These are phyloP conservation scores for Crassisporium funariophilum DNA, from an alignment of 768 basidiomycete genomes.

Conservation along the genomic window DNA sequence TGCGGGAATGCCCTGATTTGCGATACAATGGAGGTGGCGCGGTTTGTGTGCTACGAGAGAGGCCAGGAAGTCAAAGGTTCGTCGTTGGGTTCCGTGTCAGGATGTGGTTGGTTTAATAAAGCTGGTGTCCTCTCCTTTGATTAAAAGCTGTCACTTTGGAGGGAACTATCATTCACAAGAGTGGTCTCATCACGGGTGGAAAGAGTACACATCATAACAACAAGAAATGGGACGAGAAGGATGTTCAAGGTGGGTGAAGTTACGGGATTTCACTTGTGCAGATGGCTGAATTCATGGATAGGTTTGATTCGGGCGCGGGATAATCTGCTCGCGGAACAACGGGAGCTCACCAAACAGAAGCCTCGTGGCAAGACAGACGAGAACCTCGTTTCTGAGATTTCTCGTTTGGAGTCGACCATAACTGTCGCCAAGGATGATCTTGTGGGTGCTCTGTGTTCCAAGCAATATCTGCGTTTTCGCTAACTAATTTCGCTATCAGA, in stretches of 20 bases:
- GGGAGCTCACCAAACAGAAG: slow-evolving; percentile 82
- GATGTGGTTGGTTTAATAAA: slow-evolving; percentile 47
- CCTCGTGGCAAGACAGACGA: slow-evolving; percentile 87
- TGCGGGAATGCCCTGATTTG: slow-evolving; percentile 96
- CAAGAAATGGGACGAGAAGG: slow-evolving; percentile 95
- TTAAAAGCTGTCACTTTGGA: slow-evolving; percentile 88
- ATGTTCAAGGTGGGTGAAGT: slow-evolving; percentile 71
- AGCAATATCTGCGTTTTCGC: background rate
- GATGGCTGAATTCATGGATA: slow-evolving; percentile 13
- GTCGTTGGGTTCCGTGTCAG: slow-evolving; percentile 15
- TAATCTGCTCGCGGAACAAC: slow-evolving; percentile 68
- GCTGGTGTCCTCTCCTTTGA: slow-evolving; percentile 4
- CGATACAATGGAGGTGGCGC: slow-evolving; percentile 92
- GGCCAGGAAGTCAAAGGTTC: slow-evolving; percentile 95
- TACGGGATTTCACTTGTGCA: background rate
- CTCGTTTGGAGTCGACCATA: slow-evolving; percentile 76
- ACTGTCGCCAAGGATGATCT: slow-evolving; percentile 81
- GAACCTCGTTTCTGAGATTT: slow-evolving; percentile 71
- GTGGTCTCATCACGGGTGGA: slow-evolving; percentile 96
- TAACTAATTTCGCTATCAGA: slow-evolving; percentile 49
- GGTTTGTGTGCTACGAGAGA: slow-evolving; percentile 90
- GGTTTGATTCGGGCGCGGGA: slow-evolving; percentile 64
- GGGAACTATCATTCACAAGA: slow-evolving; percentile 96
- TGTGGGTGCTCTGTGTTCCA: slow-evolving; percentile 42
- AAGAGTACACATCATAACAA: slow-evolving; percentile 71